These are phyloP conservation scores for Ceratobasidium sp. DNA, from an alignment of 1,284 basidiomycete genomes.

Conservation along the genomic window DNA sequence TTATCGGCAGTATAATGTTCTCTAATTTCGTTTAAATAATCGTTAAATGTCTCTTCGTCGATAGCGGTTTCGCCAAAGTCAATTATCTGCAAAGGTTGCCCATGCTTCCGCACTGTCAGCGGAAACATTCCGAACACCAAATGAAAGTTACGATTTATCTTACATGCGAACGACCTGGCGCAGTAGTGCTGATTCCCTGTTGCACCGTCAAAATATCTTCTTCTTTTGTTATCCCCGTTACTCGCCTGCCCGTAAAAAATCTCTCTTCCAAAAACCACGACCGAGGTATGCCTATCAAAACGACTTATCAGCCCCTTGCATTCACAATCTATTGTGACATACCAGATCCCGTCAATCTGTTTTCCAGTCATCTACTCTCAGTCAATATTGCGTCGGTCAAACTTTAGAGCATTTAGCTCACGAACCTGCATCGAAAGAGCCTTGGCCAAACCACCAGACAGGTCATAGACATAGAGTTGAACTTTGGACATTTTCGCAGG, in stretches of 20 bases:
- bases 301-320: not conserved
- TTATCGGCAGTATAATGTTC: constrained; percentile 85
- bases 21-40: constrained; percentile 76
- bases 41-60: constrained; percentile 81
- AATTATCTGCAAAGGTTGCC: constrained; percentile 72
- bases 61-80: constrained; percentile 83
- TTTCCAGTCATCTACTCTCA: constrained; percentile 79
- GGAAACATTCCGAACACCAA: not conserved
- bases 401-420: constrained; percentile 67
- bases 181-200: constrained; percentile 67
- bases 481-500: constrained; percentile 55
- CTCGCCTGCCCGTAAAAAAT: constrained; percentile 77
- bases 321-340: constrained; percentile 46
- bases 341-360: constrained; percentile 90
- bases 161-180: constrained; percentile 79
- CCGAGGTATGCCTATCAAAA: constrained; percentile 76
- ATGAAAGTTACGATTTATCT: constrained; percentile 31
- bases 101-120: constrained; percentile 61
- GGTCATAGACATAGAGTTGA: constrained; percentile 87
- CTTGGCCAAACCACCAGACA: constrained; percentile 81
- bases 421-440: constrained; percentile 76
- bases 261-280: constrained; percentile 84
- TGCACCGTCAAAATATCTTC: too few relatives aligned
- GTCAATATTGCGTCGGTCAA: constrained; percentile 70
- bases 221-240: too few relatives aligned